Evolutionary conservation across 2,329 filamentous ascomycete genomes (phyloP).

Genomic region (Xylogone sp.): DNA sequence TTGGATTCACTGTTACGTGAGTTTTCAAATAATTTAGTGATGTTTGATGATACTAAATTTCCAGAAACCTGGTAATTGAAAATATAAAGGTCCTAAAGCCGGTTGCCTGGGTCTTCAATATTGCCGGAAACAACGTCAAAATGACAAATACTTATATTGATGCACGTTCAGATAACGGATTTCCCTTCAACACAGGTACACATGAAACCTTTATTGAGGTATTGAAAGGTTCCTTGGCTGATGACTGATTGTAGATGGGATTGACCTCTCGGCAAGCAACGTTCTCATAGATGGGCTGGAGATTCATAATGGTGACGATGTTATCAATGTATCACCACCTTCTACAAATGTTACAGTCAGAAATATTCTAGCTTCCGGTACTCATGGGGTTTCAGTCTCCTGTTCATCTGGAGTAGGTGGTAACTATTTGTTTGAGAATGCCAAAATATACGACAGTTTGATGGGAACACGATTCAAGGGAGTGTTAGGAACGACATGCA

Average conservation of each 20-base stretch:
- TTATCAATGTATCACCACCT: conserved; percentile 17
- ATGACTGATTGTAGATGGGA: conserved; percentile 9
- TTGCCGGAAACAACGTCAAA: conserved; percentile 14
- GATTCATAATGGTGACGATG: conserved; percentile 19
- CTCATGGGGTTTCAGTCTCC: conserved; percentile 17
- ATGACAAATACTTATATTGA: conserved; percentile 19
- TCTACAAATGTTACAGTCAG: conserved; percentile 18
- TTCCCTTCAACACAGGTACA: conserved; percentile 20
- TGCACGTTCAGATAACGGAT: conserved; percentile 13
- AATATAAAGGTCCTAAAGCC: conserved; percentile 19
- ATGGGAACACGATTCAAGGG: conserved; percentile 20
- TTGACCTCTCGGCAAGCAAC: conserved; percentile 16
- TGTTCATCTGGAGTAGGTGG: conserved; percentile 15
- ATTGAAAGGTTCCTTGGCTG: too few relatives aligned
- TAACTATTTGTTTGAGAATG: conserved; percentile 18
- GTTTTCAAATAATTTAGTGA: background rate
- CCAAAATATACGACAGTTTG: conserved; percentile 14
- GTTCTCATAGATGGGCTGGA: conserved; percentile 18
- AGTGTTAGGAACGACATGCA: conserved; percentile 17
- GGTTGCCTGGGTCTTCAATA: conserved; percentile 18
- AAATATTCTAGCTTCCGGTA: conserved; percentile 16
- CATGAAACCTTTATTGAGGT: too few relatives aligned
- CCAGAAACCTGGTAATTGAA: conserved; percentile 9
- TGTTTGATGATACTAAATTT: background rate
- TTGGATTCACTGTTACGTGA: conserved; percentile 13